These are phyloP conservation scores for Aspergillus tamarii DNA, from an alignment of 2,329 filamentous ascomycete genomes.

Conservation along the genomic window DNA sequence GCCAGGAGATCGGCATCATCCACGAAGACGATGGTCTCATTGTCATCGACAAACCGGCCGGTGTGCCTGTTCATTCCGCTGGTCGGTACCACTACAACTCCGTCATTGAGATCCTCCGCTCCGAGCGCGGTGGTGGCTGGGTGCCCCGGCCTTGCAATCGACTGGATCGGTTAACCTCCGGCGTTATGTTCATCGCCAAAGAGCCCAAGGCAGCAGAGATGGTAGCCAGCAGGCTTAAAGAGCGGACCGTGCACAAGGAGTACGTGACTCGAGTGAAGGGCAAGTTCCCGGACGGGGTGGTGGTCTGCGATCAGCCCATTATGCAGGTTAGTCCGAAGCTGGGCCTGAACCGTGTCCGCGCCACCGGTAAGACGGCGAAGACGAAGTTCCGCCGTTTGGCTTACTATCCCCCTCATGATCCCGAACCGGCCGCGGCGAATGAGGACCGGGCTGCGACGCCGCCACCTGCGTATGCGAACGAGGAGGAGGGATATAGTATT, in stretches of 20 bases:
- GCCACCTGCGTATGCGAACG: constrained; percentile 42
- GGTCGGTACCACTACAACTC: constrained; percentile 96
- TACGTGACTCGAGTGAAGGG: constrained; percentile 91
- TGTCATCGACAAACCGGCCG: constrained; percentile 95
- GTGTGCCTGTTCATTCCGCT: constrained; percentile 91
- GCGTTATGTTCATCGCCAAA: constrained; percentile 98
- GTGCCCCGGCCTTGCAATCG: constrained; percentile 80
- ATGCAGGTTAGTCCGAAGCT: constrained; percentile 93
- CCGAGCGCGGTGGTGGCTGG: constrained; percentile 65
- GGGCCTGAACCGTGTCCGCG: constrained; percentile 89
- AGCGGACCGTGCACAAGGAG: constrained; percentile 87
- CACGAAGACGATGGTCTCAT: constrained; percentile 93
- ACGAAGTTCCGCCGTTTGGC: constrained; percentile 91
- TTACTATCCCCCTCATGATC: constrained; percentile 69
- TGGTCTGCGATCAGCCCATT: constrained; percentile 92
- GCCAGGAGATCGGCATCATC: constrained; percentile 76
- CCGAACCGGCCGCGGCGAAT: constrained; percentile 25
- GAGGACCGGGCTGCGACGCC: constrained; percentile 37
- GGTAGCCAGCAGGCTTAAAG: constrained; percentile 75
- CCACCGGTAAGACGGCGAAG: constrained; percentile 84
- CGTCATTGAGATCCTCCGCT: constrained; percentile 87
- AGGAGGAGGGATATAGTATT: constrained; percentile 80
- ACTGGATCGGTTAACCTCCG: constrained; percentile 90
- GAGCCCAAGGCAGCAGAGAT: constrained; percentile 76
- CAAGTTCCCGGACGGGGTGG: constrained; percentile 85